phyloP scores from a whole-genome alignment of 1,284 basidiomycete genomes.

The Cutaneotrichosporon cutaneum region DNA sequence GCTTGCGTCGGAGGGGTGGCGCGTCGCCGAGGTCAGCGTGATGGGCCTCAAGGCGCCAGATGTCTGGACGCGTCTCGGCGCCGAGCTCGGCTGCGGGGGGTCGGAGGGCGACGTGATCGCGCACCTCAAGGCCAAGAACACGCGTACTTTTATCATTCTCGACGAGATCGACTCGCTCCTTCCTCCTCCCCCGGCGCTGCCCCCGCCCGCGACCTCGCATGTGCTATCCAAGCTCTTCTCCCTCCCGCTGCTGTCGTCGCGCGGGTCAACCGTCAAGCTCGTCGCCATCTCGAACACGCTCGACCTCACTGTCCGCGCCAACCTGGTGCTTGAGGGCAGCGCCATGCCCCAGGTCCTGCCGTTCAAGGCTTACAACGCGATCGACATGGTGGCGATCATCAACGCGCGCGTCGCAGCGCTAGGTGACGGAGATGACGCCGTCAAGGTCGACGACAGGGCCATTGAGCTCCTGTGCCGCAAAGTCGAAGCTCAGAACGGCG shows the following conservation, averaged over 20 bases:
- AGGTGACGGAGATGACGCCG: conserved; percentile 17
- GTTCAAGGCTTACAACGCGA: conserved; percentile 48
- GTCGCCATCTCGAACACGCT: conserved; percentile 54
- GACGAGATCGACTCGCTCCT: conserved; percentile 54
- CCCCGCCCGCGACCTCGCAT: conserved; percentile 43
- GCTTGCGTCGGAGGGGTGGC: conserved; percentile 37
- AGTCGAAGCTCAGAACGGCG: conserved; percentile 54
- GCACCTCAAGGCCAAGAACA: conserved; percentile 20
- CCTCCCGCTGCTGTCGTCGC: conserved; percentile 38
- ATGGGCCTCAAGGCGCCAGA: conserved; percentile 47
- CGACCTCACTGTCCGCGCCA: conserved; percentile 50
- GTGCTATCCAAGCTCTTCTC: conserved; percentile 49
- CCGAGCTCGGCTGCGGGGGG: conserved; percentile 37
- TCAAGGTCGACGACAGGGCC: conserved; percentile 48
- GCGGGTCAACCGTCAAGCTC: conserved; percentile 39
- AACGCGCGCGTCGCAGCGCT: conserved; percentile 35
- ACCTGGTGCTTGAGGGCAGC: conserved; percentile 42
- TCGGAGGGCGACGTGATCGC: conserved; percentile 37
- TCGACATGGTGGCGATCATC: conserved; percentile 51
- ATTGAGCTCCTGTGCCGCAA: conserved; percentile 50
- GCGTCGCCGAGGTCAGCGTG: conserved; percentile 47
- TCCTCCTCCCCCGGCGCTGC: conserved; percentile 39
- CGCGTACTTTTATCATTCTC: conserved; percentile 45
- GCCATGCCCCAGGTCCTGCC: conserved; percentile 44
- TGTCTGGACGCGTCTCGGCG: conserved; percentile 43